A percentile compares a stretch with the other conserved stretches of the same genome.
Evolutionary conservation across 768 basidiomycete genomes (phyloP).

Genomic region (Trametes villosa): DNA sequence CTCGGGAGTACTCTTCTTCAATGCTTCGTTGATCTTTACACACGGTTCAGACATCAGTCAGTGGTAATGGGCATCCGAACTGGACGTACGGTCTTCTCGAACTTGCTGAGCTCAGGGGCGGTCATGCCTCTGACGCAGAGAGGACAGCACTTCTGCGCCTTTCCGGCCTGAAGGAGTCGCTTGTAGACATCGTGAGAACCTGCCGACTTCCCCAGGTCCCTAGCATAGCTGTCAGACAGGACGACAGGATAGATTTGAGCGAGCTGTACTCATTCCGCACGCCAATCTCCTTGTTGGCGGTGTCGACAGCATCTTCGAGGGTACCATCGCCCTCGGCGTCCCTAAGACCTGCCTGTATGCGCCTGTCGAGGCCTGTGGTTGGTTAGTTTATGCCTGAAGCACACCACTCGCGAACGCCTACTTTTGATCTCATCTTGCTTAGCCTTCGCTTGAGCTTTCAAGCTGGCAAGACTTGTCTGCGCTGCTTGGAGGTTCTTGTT

Average conservation of each 20-base stretch:
- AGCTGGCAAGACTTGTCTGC: constrained; percentile 62
- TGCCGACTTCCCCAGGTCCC: constrained; percentile 32
- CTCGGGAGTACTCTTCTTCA: constrained; percentile 59
- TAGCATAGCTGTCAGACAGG: constrained; percentile 30
- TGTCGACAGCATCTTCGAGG: constrained; percentile 54
- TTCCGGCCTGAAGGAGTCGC: constrained; percentile 57
- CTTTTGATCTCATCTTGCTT: constrained; percentile 69
- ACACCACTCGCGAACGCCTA: constrained; percentile 35
- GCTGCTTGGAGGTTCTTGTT: constrained; percentile 64
- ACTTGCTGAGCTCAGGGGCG: constrained; percentile 54
- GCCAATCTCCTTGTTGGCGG: constrained; percentile 48
- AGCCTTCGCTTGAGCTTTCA: constrained; percentile 61
- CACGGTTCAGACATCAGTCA: not conserved
- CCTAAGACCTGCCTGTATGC: constrained; percentile 45
- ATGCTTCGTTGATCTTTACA: constrained; percentile 62
- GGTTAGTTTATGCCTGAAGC: not conserved
- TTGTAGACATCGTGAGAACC: constrained; percentile 55
- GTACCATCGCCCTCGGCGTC: constrained; percentile 32
- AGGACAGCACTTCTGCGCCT: constrained; percentile 68
- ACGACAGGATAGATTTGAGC: not conserved
- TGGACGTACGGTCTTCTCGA: constrained; percentile 68
- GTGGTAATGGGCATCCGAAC: not conserved
- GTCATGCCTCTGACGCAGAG: constrained; percentile 76
- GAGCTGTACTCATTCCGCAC: constrained; percentile 45
- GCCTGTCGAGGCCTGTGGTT: constrained; percentile 48